phyloP scores from a whole-genome alignment of 2,329 filamentous ascomycete genomes.

The Beauveria scarabaeidicola region DNA sequence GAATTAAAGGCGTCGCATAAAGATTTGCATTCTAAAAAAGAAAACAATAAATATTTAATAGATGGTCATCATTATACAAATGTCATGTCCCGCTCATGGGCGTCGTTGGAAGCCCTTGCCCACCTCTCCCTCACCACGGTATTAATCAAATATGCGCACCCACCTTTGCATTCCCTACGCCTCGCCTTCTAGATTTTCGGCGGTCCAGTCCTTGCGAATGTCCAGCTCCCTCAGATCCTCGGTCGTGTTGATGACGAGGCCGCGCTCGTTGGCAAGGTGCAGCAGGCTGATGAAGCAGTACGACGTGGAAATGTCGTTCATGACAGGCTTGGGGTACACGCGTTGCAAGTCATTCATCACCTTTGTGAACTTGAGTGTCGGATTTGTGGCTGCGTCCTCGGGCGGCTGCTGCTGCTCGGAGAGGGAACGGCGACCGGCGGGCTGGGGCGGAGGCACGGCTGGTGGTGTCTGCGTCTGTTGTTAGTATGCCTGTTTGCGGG shows the following conservation, averaged over 20 bases:
- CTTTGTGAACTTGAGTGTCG: constrained; percentile 70
- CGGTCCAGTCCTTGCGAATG: constrained; percentile 54
- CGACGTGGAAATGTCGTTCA: constrained; percentile 92
- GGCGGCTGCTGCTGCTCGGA: constrained; percentile 22
- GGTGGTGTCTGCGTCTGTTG: constrained; percentile 1
- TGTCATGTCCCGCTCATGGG: background rate
- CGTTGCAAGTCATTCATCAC: constrained; percentile 83
- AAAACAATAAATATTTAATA: background rate
- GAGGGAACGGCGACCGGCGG: background rate
- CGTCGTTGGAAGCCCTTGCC: too few species aligned
- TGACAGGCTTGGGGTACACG: constrained; percentile 76
- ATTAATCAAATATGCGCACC: too few species aligned
- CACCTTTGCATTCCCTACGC: background rate
- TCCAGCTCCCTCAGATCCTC: constrained; percentile 49
- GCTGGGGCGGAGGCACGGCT: background rate
- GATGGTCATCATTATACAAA: constrained; percentile 1
- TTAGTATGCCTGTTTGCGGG: background rate
- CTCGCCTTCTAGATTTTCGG: constrained; percentile 41
- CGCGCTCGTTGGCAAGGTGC: constrained; percentile 89
- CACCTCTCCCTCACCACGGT: too few species aligned
- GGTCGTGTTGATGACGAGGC: constrained; percentile 63
- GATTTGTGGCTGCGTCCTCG: constrained; percentile 34
- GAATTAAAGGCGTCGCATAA: background rate
- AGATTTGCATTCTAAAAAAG: background rate
- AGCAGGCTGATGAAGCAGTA: constrained; percentile 89